Base-by-base conservation (phyloP, 179 eudicot genomes). In the Silene noctiflora region DNA sequence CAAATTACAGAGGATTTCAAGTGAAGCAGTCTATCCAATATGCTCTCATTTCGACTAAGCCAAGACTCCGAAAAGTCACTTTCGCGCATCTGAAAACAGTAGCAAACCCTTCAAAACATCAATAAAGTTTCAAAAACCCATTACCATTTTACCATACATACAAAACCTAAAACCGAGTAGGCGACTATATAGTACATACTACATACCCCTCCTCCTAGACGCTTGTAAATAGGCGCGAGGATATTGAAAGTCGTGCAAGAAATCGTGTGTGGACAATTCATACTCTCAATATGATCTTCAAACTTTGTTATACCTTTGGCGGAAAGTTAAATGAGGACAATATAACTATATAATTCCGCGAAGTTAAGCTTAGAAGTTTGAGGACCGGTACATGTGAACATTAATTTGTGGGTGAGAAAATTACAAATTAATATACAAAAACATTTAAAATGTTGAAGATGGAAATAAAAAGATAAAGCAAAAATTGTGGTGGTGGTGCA, bases 221-320 rank as follows among this genome's bases (percentile, higher is more conserved):
- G 85, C 81, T 93, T 93, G 86, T 88, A 92, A 77, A 92, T 92
- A 21, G 97, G 97, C 3, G 97, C 97, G 24, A 93, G 87, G 67
- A 93, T 93, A 72, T 93, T 93, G 83, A 93, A 93, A 22, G 96
- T 93, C 21, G 97, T 93, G 69, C 97, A 93, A 1, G 97, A 89
- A 80, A 92, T 79, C 3, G 76, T 65, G 3, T 69, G 60, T 2
- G 69, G 71, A 27, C 25, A 68, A 29, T 68, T 64, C 48, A 42
- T 24, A 65, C 11, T 71, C 14, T 16, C 25, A 10, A 24, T 69
- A 9, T 21, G 79, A 80, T 76, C 27, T 35, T 25, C n/a, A 51
- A 72, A 71, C 61, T 71, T 66, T 72, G 56, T 67, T 21, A 6
- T 19, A 39, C 8, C 58, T 46, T 21, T 20, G 33, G 9, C 5